Evolutionary conservation across 2,329 filamentous ascomycete species (phyloP), one percentile per base, ranked within the genome.

Genomic region (Aspergillus udagawae): DNA sequence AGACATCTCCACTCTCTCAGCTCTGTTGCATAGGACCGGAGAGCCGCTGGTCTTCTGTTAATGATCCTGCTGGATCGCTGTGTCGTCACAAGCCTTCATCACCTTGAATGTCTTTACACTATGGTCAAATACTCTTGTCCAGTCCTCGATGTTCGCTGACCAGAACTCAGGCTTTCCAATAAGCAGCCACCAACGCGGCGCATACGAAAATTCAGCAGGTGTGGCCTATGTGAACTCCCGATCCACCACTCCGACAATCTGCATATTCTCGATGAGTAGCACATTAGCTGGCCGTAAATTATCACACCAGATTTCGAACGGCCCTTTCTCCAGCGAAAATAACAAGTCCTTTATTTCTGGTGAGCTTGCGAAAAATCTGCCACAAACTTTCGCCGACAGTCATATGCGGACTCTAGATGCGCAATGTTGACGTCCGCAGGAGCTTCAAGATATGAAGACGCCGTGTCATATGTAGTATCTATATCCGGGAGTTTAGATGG

Each of bases 381-480:
- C 10, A 69, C 52, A 58, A 61, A 65, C 38, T 61, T 67, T 3
- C 58, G 55, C 9, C 63, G 54, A 27, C 57, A 69, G 35, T 68
- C 62, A 6, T 63, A 56, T 2, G 55, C 63, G 3, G 65, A 69
- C 2, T 68, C 56, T n/a, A 79, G 58, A 44, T 79, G 75, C 23
- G 65, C 65, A 6, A 82, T 63, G 45, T 82, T 73, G 59, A 77
- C 68, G 4, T 78, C 71, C 2, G 77, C 74, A 5, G 80, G 63
- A 0, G 67, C 68, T 20, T 53, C 51, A 44, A 74, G 77, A 68
- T 77, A 80, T 7, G 72, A 70, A n/a, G 73, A 70, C 1, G 73
- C 66, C 14, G 64, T 65, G 2, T 52, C n/a, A 56, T 71, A 78
- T 3, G 61, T 59, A 10, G 28, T 49, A 3, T 47, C 48, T 29